Conservation (phyloP, 805 yeast genomes). For the Kodamaea neixiangensis region DNA sequence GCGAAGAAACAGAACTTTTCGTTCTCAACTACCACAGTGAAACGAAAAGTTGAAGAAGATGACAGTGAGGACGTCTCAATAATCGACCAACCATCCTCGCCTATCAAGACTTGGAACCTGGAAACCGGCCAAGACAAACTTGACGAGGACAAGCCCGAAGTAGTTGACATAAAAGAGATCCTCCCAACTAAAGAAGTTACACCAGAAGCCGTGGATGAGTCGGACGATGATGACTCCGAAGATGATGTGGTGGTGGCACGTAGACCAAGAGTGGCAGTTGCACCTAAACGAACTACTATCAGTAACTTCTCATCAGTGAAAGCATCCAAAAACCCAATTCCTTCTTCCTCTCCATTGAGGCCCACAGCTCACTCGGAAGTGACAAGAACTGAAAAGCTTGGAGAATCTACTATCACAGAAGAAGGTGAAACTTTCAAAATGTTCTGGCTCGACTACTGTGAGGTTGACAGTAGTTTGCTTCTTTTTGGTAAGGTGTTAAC, state of each 20-base stretch:
- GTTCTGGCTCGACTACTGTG: conserved; percentile 91
- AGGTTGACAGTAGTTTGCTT: conserved; percentile 65
- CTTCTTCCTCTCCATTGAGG: conserved; percentile 26
- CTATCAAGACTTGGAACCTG: conserved; percentile 25
- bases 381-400: conserved; percentile 37
- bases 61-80: conserved; percentile 25
- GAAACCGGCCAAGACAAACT: not conserved
- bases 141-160: conserved; percentile 13
- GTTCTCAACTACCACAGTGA: conserved; percentile 30
- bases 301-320: conserved; percentile 43
- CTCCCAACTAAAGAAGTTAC: conserved; percentile 6
- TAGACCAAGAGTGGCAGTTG: conserved; percentile 50
- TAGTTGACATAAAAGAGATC: conserved; percentile 1
- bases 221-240: conserved; percentile 52
- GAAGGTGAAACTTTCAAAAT: conserved; percentile 51
- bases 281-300: conserved; percentile 39
- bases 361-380: conserved; percentile 17
- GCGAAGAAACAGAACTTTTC: conserved; percentile 24
- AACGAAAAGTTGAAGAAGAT: conserved; percentile 19
- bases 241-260: conserved; percentile 55
- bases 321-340: conserved; percentile 21
- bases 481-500: conserved; percentile 81
- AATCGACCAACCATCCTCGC: conserved; percentile 38
- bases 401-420: conserved; percentile 22
- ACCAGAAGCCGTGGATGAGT: conserved; percentile 24